Evolutionary conservation across 129 eudicot species (phyloP).

Genomic region (Glebionis coronaria): DNA sequence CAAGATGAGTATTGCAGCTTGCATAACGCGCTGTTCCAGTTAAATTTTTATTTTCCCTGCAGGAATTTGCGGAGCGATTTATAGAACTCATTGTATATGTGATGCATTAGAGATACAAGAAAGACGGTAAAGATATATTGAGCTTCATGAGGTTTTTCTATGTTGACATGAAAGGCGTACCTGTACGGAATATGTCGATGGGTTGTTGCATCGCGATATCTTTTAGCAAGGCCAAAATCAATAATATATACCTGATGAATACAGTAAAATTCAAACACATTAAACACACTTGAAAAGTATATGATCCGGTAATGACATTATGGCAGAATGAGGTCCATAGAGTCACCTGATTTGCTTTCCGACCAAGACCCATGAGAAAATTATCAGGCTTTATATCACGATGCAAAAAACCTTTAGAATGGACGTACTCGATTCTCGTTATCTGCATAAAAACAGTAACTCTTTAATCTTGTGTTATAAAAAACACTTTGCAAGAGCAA

Average conservation of each 20-base stretch:
- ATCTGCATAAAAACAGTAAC: constrained; percentile 38
- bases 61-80: neutral
- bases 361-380: constrained; percentile 99
- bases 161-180: constrained; percentile 35
- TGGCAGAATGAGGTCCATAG: constrained; percentile 4
- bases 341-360: constrained; percentile 93
- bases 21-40: constrained; percentile 99
- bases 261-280: constrained; percentile 12
- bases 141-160: neutral
- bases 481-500: neutral
- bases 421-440: constrained; percentile 94
- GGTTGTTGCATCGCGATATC: constrained; percentile 89
- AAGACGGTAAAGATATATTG: constrained; percentile 2
- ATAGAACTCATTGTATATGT: neutral
- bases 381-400: constrained; percentile 98
- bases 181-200: constrained; percentile 97
- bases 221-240: constrained; percentile 99
- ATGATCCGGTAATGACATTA: constrained; percentile 19
- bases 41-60: constrained; percentile 92
- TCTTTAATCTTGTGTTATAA: constrained; percentile 7
- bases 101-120: constrained; percentile 9
- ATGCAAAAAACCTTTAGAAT: constrained; percentile 92
- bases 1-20: constrained; percentile 98
- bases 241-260: constrained; percentile 74
- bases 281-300: neutral